Evolutionary conservation across 2,329 filamentous ascomycete genomes (phyloP), one percentile per base, ranked within the genome.

Genomic region (Cryphonectria japonica): DNA sequence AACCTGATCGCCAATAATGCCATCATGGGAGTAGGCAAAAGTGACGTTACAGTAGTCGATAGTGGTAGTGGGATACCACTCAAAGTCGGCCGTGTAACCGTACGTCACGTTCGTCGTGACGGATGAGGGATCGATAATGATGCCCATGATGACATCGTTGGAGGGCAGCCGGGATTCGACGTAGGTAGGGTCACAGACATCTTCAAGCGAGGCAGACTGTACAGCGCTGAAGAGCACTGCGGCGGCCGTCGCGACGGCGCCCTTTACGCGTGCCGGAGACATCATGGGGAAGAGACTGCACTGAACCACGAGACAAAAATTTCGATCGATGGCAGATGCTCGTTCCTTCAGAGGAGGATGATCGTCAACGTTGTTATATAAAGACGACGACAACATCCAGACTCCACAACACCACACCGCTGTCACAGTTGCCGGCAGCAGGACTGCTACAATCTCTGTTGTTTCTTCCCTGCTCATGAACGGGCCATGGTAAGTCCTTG

Each of bases 121-220:
- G 1, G 82, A 75, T 0, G 80, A 82, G 5, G 83, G 79, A 69
- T 82, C 75, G 71, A 85, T 66, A 64, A 80, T 75, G 68, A 84
- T 80, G 8, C 83, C 82, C 11, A 80, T 74, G 2, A 84, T 73
- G 39, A 80, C 82, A 13, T 81, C 82, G 69, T 83, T 82, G 41
- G 82, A 75, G 8, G 83, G 83, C 6, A 85, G 75, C n/a, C 79
- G 78, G 16, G 81, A 78, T 71, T 80, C 78, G 19, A 85, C 79
- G 69, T 84, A 81, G 46, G 79, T 77, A 11, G 81, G 76, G 1
- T 82, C 83, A 74, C 83, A 85, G 39, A 84, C 73, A 71, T 83
- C 80, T 32, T 78, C 69, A 41, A 84, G 81, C 16, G 80, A 80
- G 32, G 61, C 32, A 37, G 26, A 22, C 32, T 39, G 59, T 29